Base-by-base conservation (phyloP, 176 grass and related monocot species). In the Ananas comosus region DNA sequence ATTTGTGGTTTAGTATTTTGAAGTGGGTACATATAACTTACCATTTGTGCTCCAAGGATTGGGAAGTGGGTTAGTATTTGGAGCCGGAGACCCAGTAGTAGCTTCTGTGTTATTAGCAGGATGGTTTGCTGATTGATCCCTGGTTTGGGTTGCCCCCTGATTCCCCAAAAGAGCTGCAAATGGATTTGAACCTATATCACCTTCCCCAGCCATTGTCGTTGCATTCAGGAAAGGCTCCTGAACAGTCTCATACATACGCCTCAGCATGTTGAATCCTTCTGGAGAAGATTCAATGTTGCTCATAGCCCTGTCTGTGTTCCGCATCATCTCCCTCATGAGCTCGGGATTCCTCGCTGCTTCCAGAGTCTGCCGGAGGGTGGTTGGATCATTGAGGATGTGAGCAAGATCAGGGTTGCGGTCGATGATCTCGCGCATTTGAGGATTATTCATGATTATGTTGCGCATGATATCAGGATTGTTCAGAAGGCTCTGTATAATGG, bases 301-400 rank as follows among this genome's bases (percentile, higher is more conserved):
- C 93, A 97, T 97, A 54, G 93, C 93, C 79, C 86, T 86, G 78
- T 97, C 89, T 68, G 89, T 97, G 77, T 97, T 97, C 52, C 93
- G 81, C 93, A 97, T 97, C 93, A 97, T 97, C 71, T 97, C 93
- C 28, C 93, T 92, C 93, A 97, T 97, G 69, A 97, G 83, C 80
- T 97, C 93, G 53, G 93, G 93, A 76, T 97, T 97, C 51, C 93
- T 88, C 54, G 93, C 86, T 22, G 95, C 87, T 72, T 99, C 95
- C 25, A 99, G 82, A 70, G 95, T 99, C 80, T 99, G 95, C 9
- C 87, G 87, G 13, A 99, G 87, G 70, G 87, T 86, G 74, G 74
- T 87, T 29, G 94, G 94, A 53, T 99, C 94, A 93, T 93, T 99
- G 69, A 99, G 81, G 51, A 99, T 86, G 71, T 99, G 95, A 11